Evolutionary conservation across 768 basidiomycete species (phyloP).

Genomic region (Ramaria sp.): DNA sequence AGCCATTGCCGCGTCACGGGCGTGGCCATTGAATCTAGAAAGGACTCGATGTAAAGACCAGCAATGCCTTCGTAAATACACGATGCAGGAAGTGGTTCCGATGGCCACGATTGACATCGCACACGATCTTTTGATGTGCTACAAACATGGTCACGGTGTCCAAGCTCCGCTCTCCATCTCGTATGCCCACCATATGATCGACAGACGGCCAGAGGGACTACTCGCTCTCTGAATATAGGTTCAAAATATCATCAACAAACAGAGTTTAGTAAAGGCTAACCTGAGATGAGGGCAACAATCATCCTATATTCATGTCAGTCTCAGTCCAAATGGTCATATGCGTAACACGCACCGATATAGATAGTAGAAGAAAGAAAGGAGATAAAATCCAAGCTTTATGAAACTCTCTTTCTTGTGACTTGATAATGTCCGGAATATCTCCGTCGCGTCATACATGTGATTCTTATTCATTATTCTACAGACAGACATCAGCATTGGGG

Average conservation of each 20-base stretch:
- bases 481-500: background rate
- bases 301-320: constrained; percentile 36
- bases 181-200: background rate
- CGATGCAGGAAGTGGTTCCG: background rate
- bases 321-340: background rate
- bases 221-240: constrained; percentile 1
- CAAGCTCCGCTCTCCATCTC: background rate
- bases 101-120: background rate
- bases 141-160: too few relatives aligned
- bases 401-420: constrained; percentile 96
- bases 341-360: constrained; percentile 61
- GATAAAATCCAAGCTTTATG: constrained; percentile 88
- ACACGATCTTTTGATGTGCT: too few relatives aligned
- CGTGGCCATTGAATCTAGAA: background rate
- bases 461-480: constrained; percentile 80
- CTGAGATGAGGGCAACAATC: constrained; percentile 80
- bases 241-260: background rate
- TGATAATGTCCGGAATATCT: constrained; percentile 92
- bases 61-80: background rate
- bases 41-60: background rate
- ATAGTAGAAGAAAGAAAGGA: constrained; percentile 87
- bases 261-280: background rate
- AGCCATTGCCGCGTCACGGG: background rate
- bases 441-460: constrained; percentile 99
- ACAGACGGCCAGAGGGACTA: background rate